Base-by-base conservation (phyloP, 495 filamentous ascomycete genomes). In the Neurospora africana region DNA sequence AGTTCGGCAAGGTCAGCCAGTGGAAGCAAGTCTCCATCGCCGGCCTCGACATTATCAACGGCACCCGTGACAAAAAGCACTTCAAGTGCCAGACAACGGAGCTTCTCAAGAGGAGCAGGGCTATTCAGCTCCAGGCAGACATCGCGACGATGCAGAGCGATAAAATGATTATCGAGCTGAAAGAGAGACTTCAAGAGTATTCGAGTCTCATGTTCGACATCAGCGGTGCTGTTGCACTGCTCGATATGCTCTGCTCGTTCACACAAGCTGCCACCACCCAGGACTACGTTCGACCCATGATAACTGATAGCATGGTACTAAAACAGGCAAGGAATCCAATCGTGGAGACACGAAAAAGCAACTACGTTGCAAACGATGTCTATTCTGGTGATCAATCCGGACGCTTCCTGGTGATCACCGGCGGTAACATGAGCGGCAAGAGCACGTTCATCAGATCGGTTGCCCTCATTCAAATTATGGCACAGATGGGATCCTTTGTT, bases 351-450 rank as follows among this genome's bases (percentile, higher is more conserved):
- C 79, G 87, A 69, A 80, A 74, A 15, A 85, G 79, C 58, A 88
- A 86, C 67, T 98, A 91, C 79, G 83, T 97, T 39, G 91, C 95
- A 0, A 99, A 98, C 75, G 93, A 97, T 17, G 76, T 78, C 71
- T 92, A 92, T 58, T 97, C 93, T 76, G 93, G 93, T 40, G 90
- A 89, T 23, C 82, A 89, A 36, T 89, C 92, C 72, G 87, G 86
- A 39, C 89, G 95, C 9, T 94, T 98, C 79, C 93, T 97, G 73
- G 92, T 98, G 73, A 91, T 99, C 77, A 97, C 95, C 7, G 95
- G 95, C 47, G 95, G 93, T 80, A 99, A 99, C 80, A 98, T 98
- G 96, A 96, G 93, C 76, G 95, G 95, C n/a, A 98, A 97, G 78
- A 93, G 93, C 73, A 98, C 95, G 0, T 98, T 96, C 82, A 97